Conservation (phyloP, 192 early-diverging fungal species). For the Umbelopsis sp. region DNA sequence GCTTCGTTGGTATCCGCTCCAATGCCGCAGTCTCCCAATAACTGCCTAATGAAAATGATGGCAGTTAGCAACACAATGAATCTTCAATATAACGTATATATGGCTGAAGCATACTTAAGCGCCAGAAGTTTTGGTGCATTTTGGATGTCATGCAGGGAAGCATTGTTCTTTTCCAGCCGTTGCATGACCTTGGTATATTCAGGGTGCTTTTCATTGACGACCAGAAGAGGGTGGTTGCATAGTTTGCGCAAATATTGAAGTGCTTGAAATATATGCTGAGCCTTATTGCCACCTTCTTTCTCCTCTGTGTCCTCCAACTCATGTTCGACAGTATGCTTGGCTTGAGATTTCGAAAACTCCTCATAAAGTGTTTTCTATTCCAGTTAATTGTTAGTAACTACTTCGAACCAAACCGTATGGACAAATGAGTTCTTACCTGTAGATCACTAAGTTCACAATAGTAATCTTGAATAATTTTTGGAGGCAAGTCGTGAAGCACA, state of each 20-base stretch:
- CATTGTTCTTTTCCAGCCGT: conserved; percentile 56
- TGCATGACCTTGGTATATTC: conserved; percentile 70
- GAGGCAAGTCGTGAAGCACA: conserved; percentile 93
- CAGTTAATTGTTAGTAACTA: neutral
- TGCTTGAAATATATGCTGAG: conserved; percentile 96
- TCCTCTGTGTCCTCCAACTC: conserved; percentile 47
- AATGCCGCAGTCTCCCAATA: conserved; percentile 95
- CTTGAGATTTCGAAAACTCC: conserved; percentile 82
- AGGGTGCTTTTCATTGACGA: conserved; percentile 88
- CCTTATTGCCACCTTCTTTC: conserved; percentile 47
- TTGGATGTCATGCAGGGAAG: conserved; percentile 68
- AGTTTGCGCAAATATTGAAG: conserved; percentile 95
- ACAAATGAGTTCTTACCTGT: conserved; percentile 53
- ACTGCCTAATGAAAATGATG: conserved; percentile 56
- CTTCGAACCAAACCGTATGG: neutral
- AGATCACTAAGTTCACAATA: conserved; percentile 94
- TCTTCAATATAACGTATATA: conserved; percentile 1
- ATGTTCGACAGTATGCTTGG: conserved; percentile 51
- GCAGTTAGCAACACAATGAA: conserved; percentile 1
- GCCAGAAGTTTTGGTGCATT: conserved; percentile 93
- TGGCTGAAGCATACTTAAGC: conserved; percentile 59
- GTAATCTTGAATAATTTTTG: conserved; percentile 99
- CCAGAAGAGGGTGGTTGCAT: conserved; percentile 93
- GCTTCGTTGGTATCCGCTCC: conserved; percentile 62
- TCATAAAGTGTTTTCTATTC: conserved; percentile 82